Conservation (phyloP, 176 grass and related monocot genomes). For the Carex scoparia region DNA sequence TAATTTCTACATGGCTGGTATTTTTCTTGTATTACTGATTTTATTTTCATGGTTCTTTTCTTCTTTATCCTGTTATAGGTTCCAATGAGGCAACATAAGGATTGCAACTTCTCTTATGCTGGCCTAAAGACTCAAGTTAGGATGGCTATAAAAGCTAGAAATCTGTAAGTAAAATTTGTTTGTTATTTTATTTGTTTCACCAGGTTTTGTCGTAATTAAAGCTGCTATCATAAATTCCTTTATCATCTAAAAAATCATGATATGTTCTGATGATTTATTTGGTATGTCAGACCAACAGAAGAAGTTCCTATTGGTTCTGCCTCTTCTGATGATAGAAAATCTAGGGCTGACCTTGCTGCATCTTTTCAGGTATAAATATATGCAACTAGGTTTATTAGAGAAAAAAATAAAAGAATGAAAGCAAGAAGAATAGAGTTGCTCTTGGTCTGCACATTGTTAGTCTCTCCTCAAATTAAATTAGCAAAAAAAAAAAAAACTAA, state of each 20-base stretch:
- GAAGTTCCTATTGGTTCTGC: conserved; percentile 58
- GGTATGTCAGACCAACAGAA: conserved; percentile 38
- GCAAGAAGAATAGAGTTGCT: background rate
- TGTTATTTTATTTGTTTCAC: background rate
- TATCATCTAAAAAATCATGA: conserved; percentile 5
- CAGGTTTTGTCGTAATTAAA: background rate
- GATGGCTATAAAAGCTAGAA: conserved; percentile 75
- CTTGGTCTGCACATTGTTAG: background rate
- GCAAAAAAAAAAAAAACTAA: background rate
- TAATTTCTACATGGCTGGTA: background rate
- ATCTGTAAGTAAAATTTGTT: conserved; percentile 48
- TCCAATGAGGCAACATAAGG: conserved; percentile 93
- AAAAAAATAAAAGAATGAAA: background rate
- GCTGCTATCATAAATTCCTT: background rate
- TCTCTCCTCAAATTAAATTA: background rate
- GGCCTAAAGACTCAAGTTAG: conserved; percentile 98
- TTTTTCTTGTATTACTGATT: background rate
- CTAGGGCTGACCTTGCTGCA: conserved; percentile 83
- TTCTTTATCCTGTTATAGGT: conserved; percentile 40
- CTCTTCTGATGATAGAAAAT: conserved; percentile 50
- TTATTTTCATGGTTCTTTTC: background rate
- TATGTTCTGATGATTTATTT: conserved; percentile 21
- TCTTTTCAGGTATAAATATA: conserved; percentile 75
- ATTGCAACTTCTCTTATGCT: conserved; percentile 99
- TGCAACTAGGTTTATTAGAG: background rate